Evolutionary conservation across 1,284 basidiomycete genomes (phyloP), one percentile per base, ranked within the genome.

Genomic region (Apiotrichum mycotoxinovorans): DNA sequence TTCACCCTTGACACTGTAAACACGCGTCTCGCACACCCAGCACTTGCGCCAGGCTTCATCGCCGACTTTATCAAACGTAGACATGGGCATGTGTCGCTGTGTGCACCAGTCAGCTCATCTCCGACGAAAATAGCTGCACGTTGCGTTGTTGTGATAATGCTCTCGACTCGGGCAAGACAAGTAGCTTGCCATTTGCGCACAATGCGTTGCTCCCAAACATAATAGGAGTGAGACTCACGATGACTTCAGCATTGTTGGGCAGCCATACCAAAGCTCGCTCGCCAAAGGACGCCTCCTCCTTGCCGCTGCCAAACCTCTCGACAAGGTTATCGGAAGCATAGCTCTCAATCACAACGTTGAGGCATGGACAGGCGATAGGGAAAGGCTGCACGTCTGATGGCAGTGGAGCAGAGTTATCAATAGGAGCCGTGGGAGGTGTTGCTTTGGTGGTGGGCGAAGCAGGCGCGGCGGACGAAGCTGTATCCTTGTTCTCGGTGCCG

Each of bases 1-100:
- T 50, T 61, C 61, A 15, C 65, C 58, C 12, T 44, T 44, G 11
- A 57, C 55, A 38, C 57, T 42, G 49, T 73, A 74, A 23, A 63
- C 47, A 17, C 58, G 64, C 5, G 62, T 61, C 2, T 58, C 59
- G 54, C 73, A 75, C 2, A 71, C 47, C 66, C 67, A 70, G 56
- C 73, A 75, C 43, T 63, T 69, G 33, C 73, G 59, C 70, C 70
- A 73, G 0, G 58, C 51, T 22, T 60, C 54, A 18, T 54, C 62
- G 11, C 25, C 34, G 20, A 30, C 53, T 26, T 35, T 35, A 37
- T 58, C 56, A 50, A 61, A 61, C 1, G 53, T 55, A 4, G 53
- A 56, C 53, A 61, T 41, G 34, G 54, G 42, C 35, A 40, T n/a
- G 34, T 56, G 55, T 20, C 44, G 27, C 58, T 60, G 43, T 9